Evolutionary conservation across 345 rosid genomes (phyloP), one percentile per base, ranked within the genome.

Genomic region (Gossypium thurberi): DNA sequence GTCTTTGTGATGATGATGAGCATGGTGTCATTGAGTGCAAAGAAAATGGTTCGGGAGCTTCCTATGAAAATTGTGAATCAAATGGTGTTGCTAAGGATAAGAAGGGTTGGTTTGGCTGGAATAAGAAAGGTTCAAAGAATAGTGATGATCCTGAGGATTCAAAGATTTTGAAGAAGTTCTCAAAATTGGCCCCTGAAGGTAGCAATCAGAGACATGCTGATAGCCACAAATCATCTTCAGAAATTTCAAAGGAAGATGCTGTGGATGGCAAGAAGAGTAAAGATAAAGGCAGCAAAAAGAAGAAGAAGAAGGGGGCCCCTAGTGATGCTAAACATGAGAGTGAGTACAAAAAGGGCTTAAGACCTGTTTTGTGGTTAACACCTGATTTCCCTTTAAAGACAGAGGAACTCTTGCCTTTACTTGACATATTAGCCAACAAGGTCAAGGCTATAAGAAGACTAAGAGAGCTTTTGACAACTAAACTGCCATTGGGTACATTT

Each of bases 101-200:
- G 92, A 95, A 92, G 80, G 80, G 94, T 59, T 95, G 99, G 99
- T 88, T 95, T 84, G 89, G 97, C 69, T 92, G 96, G 98, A 92
- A 86, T 75, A 87, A 87, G 85, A 95, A 92, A 79, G 85, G 86
- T 59, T 51, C 83, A 15, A 93, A 89, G 82, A 83, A 82, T 53
- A 66, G 56, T 62, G 93, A 88, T 72, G 93, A 86, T 75, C 73
- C 80, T 26, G 98, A 94, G 75, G 94, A 87, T 67, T 75, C 90
- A 18, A 91, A 88, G 81, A 77, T 82, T 74, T 58, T 86, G 74
- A 92, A 58, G 74, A 92, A 59, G 63, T 84, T 88, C 72, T 87
- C 97, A 0, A 90, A 92, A 81, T 87, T 85, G 78, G 90, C 82
- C 7, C 88, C 89, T 15, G 98, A 94, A 82, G 89, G 84, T 74